A percentile compares a stretch with the other conserved stretches of the same genome.
Conservation (phyloP, 345 rosid species). For the Corchorus olitorius region DNA sequence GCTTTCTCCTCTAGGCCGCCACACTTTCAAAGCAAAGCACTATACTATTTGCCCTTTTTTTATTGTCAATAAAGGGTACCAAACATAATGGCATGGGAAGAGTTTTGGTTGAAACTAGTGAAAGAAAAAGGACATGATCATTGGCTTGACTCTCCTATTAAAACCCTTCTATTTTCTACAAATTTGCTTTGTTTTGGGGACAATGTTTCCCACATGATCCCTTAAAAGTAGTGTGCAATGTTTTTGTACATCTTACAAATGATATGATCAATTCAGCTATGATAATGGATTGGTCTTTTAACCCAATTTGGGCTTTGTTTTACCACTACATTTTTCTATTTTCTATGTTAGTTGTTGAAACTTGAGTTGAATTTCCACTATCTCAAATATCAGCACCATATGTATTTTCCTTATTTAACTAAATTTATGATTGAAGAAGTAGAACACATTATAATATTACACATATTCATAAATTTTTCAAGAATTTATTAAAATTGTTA, state of each 20-base stretch:
- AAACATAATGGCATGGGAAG: not conserved
- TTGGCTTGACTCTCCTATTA: not conserved
- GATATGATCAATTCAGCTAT: not conserved
- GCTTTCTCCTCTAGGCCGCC: constrained; percentile 9
- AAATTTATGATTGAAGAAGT: too few species aligned
- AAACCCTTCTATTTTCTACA: not conserved
- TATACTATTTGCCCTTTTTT: not conserved
- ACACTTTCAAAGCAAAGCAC: not conserved
- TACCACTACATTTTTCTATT: not conserved
- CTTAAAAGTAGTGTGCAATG: not conserved
- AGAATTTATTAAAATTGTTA: too few species aligned
- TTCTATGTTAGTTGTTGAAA: too few species aligned
- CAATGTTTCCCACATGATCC: not conserved
- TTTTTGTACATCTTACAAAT: not conserved
- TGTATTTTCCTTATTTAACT: too few species aligned
- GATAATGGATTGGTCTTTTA: not conserved
- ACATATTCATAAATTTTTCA: too few species aligned
- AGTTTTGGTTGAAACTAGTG: not conserved
- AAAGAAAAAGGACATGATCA: too few species aligned
- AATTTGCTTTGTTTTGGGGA: not conserved
- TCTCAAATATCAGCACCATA: too few species aligned
- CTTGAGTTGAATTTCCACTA: too few species aligned
- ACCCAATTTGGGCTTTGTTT: not conserved
- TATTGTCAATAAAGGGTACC: not conserved
- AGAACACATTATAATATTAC: too few species aligned